Evolutionary conservation across 1,284 basidiomycete genomes (phyloP).

Genomic region (Ustilago shanxiensis): DNA sequence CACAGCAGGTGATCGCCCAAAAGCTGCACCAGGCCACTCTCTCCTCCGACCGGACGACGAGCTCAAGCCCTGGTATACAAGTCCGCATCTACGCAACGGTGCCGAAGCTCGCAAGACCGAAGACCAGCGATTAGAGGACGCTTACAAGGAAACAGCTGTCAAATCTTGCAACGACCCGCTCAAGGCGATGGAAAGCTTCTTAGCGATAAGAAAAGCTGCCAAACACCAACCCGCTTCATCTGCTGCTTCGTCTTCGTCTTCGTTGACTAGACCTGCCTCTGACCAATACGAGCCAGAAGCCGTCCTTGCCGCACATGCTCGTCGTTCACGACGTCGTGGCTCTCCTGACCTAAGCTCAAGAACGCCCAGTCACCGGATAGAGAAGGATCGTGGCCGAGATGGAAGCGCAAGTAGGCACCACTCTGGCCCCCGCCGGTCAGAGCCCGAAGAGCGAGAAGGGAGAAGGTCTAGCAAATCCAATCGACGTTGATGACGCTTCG

Average conservation of each 20-base stretch:
- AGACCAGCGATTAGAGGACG: conserved; percentile 55
- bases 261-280: conserved; percentile 1
- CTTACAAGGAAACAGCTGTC: conserved; percentile 46
- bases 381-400: neutral
- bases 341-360: neutral
- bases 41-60: conserved; percentile 46
- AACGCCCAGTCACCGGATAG: neutral
- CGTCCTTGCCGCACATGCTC: conserved; percentile 28
- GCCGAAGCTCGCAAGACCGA: conserved; percentile 47
- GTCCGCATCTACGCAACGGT: conserved; percentile 44
- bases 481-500: conserved; percentile 3
- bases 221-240: neutral
- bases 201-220: conserved; percentile 42
- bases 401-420: neutral
- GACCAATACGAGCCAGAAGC: conserved; percentile 49
- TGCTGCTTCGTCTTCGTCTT: neutral
- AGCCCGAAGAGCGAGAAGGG: neutral
- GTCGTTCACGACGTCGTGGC: conserved; percentile 6
- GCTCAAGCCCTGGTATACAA: conserved; percentile 62
- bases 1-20: neutral
- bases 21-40: conserved; percentile 14
- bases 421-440: neutral
- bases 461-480: neutral
- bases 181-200: conserved; percentile 45
- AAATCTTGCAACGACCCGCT: conserved; percentile 62